Conservation (phyloP, 1,284 basidiomycete genomes). For the Moesziomyces sp. region DNA sequence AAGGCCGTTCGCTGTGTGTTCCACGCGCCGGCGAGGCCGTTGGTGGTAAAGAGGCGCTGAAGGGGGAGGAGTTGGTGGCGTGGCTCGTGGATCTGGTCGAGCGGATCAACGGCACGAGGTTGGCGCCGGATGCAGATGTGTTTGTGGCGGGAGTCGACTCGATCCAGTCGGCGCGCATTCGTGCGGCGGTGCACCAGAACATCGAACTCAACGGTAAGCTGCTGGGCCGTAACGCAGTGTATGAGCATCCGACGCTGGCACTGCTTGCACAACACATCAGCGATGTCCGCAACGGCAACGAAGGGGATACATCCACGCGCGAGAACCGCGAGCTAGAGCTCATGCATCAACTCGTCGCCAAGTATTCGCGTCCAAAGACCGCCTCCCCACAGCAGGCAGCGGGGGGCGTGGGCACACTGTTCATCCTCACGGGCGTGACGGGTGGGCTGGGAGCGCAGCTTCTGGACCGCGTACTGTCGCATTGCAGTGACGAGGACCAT, state of each 20-base stretch:
- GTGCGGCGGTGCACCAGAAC: slow-evolving; percentile 44
- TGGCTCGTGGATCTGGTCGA: slow-evolving; percentile 31
- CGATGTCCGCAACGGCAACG: slow-evolving; percentile 19
- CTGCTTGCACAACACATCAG: slow-evolving; percentile 49
- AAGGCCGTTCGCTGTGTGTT: slow-evolving; percentile 35
- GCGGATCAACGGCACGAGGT: slow-evolving; percentile 15
- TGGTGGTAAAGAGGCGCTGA: slow-evolving; percentile 6
- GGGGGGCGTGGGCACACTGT: slow-evolving; percentile 22
- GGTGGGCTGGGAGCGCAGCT: slow-evolving; percentile 76
- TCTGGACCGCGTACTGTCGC: slow-evolving; percentile 71
- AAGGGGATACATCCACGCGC: not conserved
- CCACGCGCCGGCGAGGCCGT: not conserved
- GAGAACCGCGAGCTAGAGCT: slow-evolving; percentile 29
- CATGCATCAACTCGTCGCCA: slow-evolving; percentile 63
- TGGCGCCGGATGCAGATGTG: slow-evolving; percentile 33
- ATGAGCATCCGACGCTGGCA: slow-evolving; percentile 40
- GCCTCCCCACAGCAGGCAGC: slow-evolving; percentile 18
- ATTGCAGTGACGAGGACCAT: slow-evolving; percentile 44
- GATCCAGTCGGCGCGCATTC: slow-evolving; percentile 48
- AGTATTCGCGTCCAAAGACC: slow-evolving; percentile 53
- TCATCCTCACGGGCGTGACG: slow-evolving; percentile 73
- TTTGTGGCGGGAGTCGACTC: slow-evolving; percentile 55
- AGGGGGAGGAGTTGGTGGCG: slow-evolving; percentile 9
- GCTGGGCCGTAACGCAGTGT: slow-evolving; percentile 44
- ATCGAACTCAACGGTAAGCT: slow-evolving; percentile 18